phyloP scores from a whole-genome alignment of 2,329 filamentous ascomycete species.

The Colletotrichum sp. region DNA sequence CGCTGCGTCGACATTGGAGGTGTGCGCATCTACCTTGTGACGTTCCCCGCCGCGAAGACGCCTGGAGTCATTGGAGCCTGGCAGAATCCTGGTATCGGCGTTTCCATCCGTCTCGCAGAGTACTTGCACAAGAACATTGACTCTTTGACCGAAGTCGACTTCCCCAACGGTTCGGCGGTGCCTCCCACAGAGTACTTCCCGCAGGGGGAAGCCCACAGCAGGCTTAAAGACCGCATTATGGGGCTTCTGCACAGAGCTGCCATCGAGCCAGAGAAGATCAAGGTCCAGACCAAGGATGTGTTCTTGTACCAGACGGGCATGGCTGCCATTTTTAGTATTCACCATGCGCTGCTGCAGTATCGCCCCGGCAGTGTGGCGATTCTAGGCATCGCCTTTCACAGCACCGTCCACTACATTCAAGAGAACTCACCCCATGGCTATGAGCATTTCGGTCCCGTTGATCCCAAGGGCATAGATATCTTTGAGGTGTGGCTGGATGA shows the following conservation, averaged over 20 bases:
- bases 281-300: conserved; percentile 45
- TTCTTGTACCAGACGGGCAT: conserved; percentile 61
- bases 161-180: conserved; percentile 28
- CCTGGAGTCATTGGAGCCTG: conserved; percentile 46
- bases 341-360: conserved; percentile 39
- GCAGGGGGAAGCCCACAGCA: conserved; percentile 39
- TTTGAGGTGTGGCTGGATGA: conserved; percentile 50
- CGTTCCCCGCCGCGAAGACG: conserved; percentile 40
- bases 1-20: conserved; percentile 45
- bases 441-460: conserved; percentile 53
- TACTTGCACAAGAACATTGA: conserved; percentile 43
- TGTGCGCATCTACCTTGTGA: conserved; percentile 48
- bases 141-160: conserved; percentile 36
- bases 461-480: conserved; percentile 42
- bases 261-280: conserved; percentile 29
- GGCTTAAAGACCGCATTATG: conserved; percentile 44
- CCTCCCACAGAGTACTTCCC: conserved; percentile 44
- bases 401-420: conserved; percentile 51
- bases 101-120: conserved; percentile 52
- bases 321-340: conserved; percentile 52
- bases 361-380: conserved; percentile 42
- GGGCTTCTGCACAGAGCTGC: conserved; percentile 47
- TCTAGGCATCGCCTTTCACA: conserved; percentile 58
- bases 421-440: conserved; percentile 47
- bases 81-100: conserved; percentile 49